Base-by-base conservation (phyloP, 345 rosid species). In the Lepidium didymum region DNA sequence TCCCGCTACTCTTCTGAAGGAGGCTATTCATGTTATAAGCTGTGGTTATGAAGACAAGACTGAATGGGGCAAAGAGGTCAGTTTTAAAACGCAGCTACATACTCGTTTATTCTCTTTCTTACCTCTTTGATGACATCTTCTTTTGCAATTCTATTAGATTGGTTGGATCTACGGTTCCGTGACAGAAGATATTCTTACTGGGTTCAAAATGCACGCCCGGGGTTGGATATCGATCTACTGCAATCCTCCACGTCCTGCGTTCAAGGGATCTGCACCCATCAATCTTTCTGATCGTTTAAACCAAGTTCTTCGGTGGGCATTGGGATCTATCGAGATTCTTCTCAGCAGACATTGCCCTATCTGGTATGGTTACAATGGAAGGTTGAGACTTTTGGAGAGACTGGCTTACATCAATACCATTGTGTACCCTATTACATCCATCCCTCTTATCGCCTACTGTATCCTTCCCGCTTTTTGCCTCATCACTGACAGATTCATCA, bases 141-240 rank as follows among this genome's bases (percentile, higher is more conserved):
- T 62, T 33, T 68, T 49, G 8, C 55, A 19, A 13, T n/a, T 64
- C 46, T 44, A 55, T 66, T 82, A 95, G 99, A 89, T 91, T 77
- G 99, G 99, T 61, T 95, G 97, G 97, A 94, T 94, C 73, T 94
- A 94, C 59, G 99, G 99, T 71, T 94, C 99, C 4, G 99, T 94
- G 56, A 94, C 99, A 7, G 99, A 94, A 83, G 99, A 94, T 85
- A 94, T 94, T 83, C 81, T 94, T 69, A 94, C 99, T 23, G 99
- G 99, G 69, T 94, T 94, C 74, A 94, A 94, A 84, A 94, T 94
- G 99, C 99, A 94, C 74, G 93, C 97, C 62, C 99, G 97, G 53
- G 99, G 99, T 31, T 94, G 99, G 99, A 86, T 91, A 68, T 94
- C 99, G 16, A 64, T 94, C 61, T 94, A 94, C 69, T 94, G 99